phyloP scores from a whole-genome alignment of 2,329 filamentous ascomycete genomes.

The Botrytis cinerea region DNA sequence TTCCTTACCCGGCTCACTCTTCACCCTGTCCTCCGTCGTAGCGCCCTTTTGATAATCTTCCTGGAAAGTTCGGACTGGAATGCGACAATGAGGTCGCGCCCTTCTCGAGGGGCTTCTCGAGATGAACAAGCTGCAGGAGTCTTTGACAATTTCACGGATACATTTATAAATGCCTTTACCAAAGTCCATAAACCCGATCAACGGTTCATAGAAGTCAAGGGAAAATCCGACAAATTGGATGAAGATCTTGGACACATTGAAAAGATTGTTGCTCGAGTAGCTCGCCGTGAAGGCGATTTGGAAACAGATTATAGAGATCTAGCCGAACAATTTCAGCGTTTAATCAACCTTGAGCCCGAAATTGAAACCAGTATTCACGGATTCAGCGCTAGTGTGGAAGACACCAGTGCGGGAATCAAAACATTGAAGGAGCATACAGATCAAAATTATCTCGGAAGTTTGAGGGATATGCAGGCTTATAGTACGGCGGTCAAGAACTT shows the following conservation, averaged over 20 bases:
- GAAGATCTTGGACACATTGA: slow-evolving; percentile 92
- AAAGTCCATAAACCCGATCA: slow-evolving; percentile 95
- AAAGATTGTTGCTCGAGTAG: slow-evolving; percentile 91
- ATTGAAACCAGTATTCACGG: slow-evolving; percentile 80
- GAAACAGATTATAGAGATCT: slow-evolving; percentile 88
- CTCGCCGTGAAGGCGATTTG: slow-evolving; percentile 82
- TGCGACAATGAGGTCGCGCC: slow-evolving; percentile 82
- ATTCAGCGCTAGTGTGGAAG: slow-evolving; percentile 84
- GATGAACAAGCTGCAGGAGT: slow-evolving; percentile 63
- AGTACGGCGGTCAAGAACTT: slow-evolving; percentile 83
- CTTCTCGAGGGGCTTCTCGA: slow-evolving; percentile 63
- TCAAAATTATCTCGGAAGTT: slow-evolving; percentile 88
- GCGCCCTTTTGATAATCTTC: slow-evolving; percentile 81
- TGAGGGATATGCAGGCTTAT: slow-evolving; percentile 96
- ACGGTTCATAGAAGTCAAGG: slow-evolving; percentile 90
- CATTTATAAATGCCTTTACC: slow-evolving; percentile 94
- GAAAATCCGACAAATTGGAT: slow-evolving; percentile 89
- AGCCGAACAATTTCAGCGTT: slow-evolving; percentile 90
- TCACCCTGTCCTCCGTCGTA: slow-evolving; percentile 84
- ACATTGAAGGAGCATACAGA: slow-evolving; percentile 88
- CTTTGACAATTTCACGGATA: slow-evolving; percentile 94
- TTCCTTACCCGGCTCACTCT: slow-evolving; percentile 85
- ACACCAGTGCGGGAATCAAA: slow-evolving; percentile 76
- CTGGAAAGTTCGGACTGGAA: slow-evolving; percentile 96
- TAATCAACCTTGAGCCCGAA: slow-evolving; percentile 84